A percentile compares a stretch with the other conserved stretches of the same genome.
Conservation (phyloP, 257 asterid species). For the Lavandula angustifolia region DNA sequence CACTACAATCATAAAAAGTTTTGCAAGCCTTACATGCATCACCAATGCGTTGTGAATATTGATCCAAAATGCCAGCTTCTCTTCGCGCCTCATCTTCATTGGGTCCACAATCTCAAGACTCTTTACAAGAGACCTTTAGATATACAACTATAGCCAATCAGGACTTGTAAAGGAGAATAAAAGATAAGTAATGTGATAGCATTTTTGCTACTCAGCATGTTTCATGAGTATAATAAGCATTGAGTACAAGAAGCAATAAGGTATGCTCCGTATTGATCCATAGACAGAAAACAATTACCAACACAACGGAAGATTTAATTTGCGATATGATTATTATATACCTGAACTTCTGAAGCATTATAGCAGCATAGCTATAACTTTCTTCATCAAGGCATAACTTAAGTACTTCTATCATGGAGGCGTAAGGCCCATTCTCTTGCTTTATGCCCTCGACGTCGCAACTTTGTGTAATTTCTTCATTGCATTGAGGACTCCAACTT, state of each 20-base stretch:
- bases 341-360: conserved; percentile 88
- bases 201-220: neutral
- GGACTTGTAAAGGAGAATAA: conserved; percentile 7
- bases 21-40: conserved; percentile 71
- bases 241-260: no score
- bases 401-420: conserved; percentile 54
- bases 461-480: conserved; percentile 45
- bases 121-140: conserved; percentile 73
- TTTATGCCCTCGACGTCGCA: conserved; percentile 43
- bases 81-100: conserved; percentile 79
- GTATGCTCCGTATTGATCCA: neutral
- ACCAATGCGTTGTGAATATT: conserved; percentile 87
- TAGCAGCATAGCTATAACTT: conserved; percentile 64
- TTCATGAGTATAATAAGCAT: conserved; percentile 6
- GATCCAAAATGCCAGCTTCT: conserved; percentile 86
- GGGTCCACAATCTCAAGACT: conserved; percentile 82
- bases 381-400: conserved; percentile 67
- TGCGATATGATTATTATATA: conserved; percentile 20
- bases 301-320: neutral
- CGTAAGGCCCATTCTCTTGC: conserved; percentile 55
- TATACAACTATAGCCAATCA: conserved; percentile 3
- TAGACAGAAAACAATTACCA: neutral
- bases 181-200: neutral
- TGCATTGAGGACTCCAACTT: conserved; percentile 78
- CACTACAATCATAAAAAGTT: conserved; percentile 21